phyloP scores from a whole-genome alignment of 2,329 filamentous ascomycete genomes.

The Colletotrichum somersetense region DNA sequence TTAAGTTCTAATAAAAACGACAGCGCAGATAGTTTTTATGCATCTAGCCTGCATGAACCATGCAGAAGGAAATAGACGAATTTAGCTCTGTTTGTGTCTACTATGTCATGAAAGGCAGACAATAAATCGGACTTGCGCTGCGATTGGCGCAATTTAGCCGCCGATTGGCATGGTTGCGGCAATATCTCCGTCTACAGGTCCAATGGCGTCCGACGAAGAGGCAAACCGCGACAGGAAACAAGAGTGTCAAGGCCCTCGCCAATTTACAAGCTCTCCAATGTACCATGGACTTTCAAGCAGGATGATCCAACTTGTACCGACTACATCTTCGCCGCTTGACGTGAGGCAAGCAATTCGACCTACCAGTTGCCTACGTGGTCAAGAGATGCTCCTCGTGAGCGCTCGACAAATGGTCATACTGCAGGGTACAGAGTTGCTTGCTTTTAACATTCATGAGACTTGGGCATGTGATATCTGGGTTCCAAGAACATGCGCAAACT shows the following conservation, averaged over 20 bases:
- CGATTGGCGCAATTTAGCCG: neutral
- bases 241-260: neutral
- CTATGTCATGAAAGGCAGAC: neutral
- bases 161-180: neutral
- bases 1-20: too few species aligned
- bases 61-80: neutral
- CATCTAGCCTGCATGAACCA: neutral
- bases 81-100: too few species aligned
- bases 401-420: neutral
- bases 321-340: neutral
- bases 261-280: neutral
- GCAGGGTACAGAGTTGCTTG: neutral
- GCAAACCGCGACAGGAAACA: neutral
- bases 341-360: neutral
- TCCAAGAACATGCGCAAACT: neutral
- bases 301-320: neutral
- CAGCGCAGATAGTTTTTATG: too few species aligned
- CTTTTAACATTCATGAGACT: neutral
- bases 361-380: neutral
- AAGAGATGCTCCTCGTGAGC: neutral
- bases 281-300: neutral
- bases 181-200: neutral
- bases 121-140: constrained; percentile 1
- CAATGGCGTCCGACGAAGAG: neutral
- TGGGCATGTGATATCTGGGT: neutral